Evolutionary conservation across 2,329 filamentous ascomycete genomes (phyloP).

Genomic region (Penicillium thymicola): DNA sequence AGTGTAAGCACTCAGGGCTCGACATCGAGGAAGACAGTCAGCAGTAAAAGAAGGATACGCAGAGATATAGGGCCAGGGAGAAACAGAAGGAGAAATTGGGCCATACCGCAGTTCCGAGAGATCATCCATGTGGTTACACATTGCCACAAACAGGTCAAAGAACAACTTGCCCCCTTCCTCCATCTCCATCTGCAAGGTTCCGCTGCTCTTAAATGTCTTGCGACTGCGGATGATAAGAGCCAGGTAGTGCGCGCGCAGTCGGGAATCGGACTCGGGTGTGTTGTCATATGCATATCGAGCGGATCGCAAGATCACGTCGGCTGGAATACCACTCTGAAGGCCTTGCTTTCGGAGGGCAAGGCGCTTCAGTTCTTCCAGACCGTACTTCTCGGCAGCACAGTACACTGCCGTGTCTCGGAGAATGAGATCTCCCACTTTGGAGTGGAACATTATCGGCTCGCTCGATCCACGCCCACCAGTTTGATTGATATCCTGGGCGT

Average conservation of each 20-base stretch:
- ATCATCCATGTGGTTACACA: slow-evolving; percentile 98
- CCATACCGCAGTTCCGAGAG: slow-evolving; percentile 80
- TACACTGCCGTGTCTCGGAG: slow-evolving; percentile 93
- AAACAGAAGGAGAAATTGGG: slow-evolving; percentile 20
- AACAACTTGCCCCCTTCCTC: slow-evolving; percentile 91
- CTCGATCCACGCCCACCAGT: slow-evolving; percentile 59
- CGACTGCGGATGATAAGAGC: slow-evolving; percentile 95
- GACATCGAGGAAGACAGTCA: slow-evolving; percentile 9
- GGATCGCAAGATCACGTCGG: slow-evolving; percentile 84
- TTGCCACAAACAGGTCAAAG: slow-evolving; percentile 96
- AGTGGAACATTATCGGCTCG: slow-evolving; percentile 75
- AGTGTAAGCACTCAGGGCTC: slow-evolving; percentile 18
- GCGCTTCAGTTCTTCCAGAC: slow-evolving; percentile 86
- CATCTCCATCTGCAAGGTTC: slow-evolving; percentile 99
- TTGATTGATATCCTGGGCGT: slow-evolving; percentile 55
- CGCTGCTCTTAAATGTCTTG: slow-evolving; percentile 96
- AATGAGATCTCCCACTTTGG: slow-evolving; percentile 69
- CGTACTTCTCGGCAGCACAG: slow-evolving; percentile 86
- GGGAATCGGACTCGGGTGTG: slow-evolving; percentile 88
- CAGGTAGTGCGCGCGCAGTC: slow-evolving; percentile 93
- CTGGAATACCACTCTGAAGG: slow-evolving; percentile 86
- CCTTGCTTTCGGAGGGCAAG: slow-evolving; percentile 93
- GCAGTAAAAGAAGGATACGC: slow-evolving; percentile 20
- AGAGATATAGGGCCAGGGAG: slow-evolving; percentile 8
- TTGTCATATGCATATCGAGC: slow-evolving; percentile 94